Conservation (phyloP, 495 filamentous ascomycete genomes). For the Hypomontagnella submonticulosa region DNA sequence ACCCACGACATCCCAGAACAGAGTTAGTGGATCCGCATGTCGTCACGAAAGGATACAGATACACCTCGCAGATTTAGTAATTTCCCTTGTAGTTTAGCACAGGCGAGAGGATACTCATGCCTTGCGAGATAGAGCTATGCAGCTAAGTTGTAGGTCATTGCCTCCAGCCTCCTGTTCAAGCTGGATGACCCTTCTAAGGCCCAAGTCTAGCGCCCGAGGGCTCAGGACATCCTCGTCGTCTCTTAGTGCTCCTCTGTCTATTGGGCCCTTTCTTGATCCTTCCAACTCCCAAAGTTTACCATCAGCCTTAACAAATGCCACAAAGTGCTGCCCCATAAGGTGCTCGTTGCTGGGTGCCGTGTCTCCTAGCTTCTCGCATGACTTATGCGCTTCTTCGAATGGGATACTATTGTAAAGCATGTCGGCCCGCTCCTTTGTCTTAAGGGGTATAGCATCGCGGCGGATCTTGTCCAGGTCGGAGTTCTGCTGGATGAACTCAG, state of each 20-base stretch:
- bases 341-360: conserved; percentile 62
- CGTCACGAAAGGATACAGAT: too few species aligned
- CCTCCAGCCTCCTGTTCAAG: conserved; percentile 55
- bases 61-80: too few species aligned
- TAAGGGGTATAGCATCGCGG: conserved; percentile 57
- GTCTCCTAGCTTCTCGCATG: conserved; percentile 74
- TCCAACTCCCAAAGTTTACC: conserved; percentile 85
- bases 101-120: conserved; percentile 5
- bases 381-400: conserved; percentile 75
- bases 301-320: conserved; percentile 77
- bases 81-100: too few species aligned
- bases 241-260: conserved; percentile 71
- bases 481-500: conserved; percentile 56
- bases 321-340: conserved; percentile 72
- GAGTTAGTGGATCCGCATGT: too few species aligned
- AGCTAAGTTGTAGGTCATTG: conserved; percentile 65
- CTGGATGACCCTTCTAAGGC: conserved; percentile 66
- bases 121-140: conserved; percentile 61
- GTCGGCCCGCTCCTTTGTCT: conserved; percentile 68
- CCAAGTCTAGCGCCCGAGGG: conserved; percentile 69
- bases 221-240: conserved; percentile 77
- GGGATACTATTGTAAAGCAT: conserved; percentile 75
- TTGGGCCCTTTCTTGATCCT: conserved; percentile 74
- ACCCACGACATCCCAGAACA: too few species aligned
- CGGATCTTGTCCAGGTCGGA: conserved; percentile 57